Evolutionary conservation across 768 basidiomycete species (phyloP).

Genomic region (Neoboletus brunneissimus): DNA sequence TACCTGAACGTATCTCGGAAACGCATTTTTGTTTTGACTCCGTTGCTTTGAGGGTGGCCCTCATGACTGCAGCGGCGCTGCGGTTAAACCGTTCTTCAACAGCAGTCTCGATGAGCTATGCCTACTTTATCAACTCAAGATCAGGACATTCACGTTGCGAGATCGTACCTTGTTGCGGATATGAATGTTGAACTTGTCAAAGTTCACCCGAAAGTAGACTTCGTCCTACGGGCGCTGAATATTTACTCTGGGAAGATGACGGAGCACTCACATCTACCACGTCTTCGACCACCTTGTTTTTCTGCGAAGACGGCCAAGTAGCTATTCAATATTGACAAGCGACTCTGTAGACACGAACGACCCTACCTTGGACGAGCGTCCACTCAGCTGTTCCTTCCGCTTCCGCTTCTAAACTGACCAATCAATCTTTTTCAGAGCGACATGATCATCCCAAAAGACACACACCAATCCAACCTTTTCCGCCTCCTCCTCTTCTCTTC

Average conservation of each 20-base stretch:
- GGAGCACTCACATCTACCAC: constrained; percentile 61
- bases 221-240: constrained; percentile 46
- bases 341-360: neutral
- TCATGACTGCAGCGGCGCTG: constrained; percentile 67
- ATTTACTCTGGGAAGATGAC: neutral
- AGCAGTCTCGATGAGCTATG: constrained; percentile 73
- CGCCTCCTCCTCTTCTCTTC: constrained; percentile 69
- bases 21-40: constrained; percentile 60
- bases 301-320: constrained; percentile 33
- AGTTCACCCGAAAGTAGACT: constrained; percentile 84
- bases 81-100: constrained; percentile 79
- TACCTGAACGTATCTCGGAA: constrained; percentile 65
- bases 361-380: constrained; percentile 54
- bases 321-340: constrained; percentile 21
- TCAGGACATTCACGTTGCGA: neutral
- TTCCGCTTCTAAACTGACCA: constrained; percentile 56
- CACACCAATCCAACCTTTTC: constrained; percentile 70
- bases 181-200: constrained; percentile 81
- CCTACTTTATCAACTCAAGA: constrained; percentile 12
- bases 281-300: constrained; percentile 44
- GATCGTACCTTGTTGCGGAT: constrained; percentile 77
- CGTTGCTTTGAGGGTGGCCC: constrained; percentile 67
- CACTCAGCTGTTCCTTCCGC: constrained; percentile 42
- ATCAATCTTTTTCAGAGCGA: constrained; percentile 13
- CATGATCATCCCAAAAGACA: constrained; percentile 23